Conservation (phyloP, 192 early-diverging fungal species). For the Backusella liffmaniae region DNA sequence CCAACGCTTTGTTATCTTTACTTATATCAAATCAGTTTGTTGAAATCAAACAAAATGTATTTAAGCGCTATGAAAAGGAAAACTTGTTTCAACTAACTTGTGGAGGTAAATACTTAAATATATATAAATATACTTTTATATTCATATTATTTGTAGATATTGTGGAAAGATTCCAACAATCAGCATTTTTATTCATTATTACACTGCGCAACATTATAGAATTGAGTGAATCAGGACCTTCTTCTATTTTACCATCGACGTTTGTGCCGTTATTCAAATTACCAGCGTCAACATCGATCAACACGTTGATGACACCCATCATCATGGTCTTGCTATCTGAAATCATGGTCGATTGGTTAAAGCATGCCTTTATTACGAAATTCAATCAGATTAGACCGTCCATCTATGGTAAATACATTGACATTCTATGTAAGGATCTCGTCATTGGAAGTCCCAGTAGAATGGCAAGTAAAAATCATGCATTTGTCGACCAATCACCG, state of each 20-base stretch:
- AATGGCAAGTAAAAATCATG: constrained; percentile 39
- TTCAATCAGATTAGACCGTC: constrained; percentile 91
- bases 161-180: constrained; percentile 93
- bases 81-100: constrained; percentile 96
- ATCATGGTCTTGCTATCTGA: constrained; percentile 88
- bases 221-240: constrained; percentile 66
- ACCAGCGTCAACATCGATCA: constrained; percentile 61
- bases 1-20: constrained; percentile 90
- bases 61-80: constrained; percentile 95
- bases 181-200: constrained; percentile 86
- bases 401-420: constrained; percentile 84
- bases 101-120: constrained; percentile 53
- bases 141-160: constrained; percentile 62
- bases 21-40: constrained; percentile 97
- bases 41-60: constrained; percentile 96
- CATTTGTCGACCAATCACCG: constrained; percentile 69
- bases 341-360: constrained; percentile 94
- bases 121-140: not conserved
- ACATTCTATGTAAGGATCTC: constrained; percentile 87
- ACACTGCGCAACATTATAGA: constrained; percentile 89
- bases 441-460: constrained; percentile 56
- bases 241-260: constrained; percentile 56
- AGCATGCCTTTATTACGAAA: constrained; percentile 98
- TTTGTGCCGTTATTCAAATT: constrained; percentile 60
- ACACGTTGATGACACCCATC: constrained; percentile 76